A percentile compares a stretch with the other conserved stretches of the same genome.
Evolutionary conservation across 2,329 filamentous ascomycete species (phyloP).

Genomic region (Colletotrichum tropicale): DNA sequence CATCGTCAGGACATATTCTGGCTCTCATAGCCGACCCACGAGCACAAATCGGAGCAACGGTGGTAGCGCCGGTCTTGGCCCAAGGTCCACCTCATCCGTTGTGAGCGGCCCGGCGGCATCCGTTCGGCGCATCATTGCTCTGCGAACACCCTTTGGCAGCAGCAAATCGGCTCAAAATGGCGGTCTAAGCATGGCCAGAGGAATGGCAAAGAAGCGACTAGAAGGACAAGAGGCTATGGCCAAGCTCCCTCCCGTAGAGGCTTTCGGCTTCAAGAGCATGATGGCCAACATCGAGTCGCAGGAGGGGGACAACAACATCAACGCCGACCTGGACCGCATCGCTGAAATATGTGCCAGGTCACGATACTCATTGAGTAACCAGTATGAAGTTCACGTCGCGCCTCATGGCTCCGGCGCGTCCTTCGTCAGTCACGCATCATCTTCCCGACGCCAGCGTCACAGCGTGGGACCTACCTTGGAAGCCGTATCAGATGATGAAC

Average conservation of each 20-base stretch:
- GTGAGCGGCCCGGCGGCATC: constrained; percentile 20
- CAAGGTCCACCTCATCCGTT: constrained; percentile 2
- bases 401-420: constrained; percentile 63
- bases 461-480: constrained; percentile 59
- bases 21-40: constrained; percentile 39
- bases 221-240: constrained; percentile 33
- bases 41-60: constrained; percentile 28
- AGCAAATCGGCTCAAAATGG: constrained; percentile 39
- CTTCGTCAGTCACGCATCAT: constrained; percentile 41
- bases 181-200: constrained; percentile 48
- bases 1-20: constrained; percentile 67
- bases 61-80: background rate
- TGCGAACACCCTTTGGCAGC: constrained; percentile 31
- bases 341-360: constrained; percentile 71
- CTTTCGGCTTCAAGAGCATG: constrained; percentile 69
- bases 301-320: constrained; percentile 50
- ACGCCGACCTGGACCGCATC: constrained; percentile 66
- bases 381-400: constrained; percentile 69
- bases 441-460: constrained; percentile 31
- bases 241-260: constrained; percentile 65
- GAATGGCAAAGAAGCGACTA: constrained; percentile 41
- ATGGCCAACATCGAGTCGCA: constrained; percentile 59
- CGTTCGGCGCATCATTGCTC: constrained; percentile 23
- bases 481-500: constrained; percentile 63
- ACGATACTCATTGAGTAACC: constrained; percentile 68